These are phyloP conservation scores for Basipetospora chlamydospora DNA, from an alignment of 2,329 filamentous ascomycete species.

Conservation along the genomic window DNA sequence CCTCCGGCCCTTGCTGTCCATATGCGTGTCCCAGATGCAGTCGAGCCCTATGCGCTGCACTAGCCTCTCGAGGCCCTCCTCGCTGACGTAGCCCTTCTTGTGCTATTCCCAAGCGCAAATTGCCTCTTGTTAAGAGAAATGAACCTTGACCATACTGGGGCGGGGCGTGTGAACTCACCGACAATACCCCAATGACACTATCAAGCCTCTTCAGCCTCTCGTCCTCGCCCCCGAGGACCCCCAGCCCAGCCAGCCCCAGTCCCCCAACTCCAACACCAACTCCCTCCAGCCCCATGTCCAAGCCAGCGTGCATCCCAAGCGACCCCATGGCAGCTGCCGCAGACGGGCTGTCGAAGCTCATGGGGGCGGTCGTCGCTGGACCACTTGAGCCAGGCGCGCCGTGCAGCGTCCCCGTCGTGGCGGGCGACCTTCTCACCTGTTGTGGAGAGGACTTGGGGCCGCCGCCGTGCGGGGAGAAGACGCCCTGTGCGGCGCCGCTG, in stretches of 20 bases:
- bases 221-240: constrained; percentile 33
- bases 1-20: constrained; percentile 30
- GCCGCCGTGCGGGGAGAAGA: constrained; percentile 44
- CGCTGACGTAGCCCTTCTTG: constrained; percentile 52
- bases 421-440: constrained; percentile 49
- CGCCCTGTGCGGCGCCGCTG: constrained; percentile 29
- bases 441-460: constrained; percentile 44
- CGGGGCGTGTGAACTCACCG: constrained; percentile 20
- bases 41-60: constrained; percentile 54
- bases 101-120: constrained; percentile 13
- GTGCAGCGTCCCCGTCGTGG: constrained; percentile 32
- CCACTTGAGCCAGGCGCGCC: too few species aligned
- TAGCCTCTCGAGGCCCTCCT: constrained; percentile 54
- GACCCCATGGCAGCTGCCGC: constrained; percentile 47
- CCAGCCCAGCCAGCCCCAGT: constrained; percentile 13
- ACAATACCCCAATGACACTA: constrained; percentile 32
- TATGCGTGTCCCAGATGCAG: constrained; percentile 41
- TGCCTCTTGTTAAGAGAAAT: neutral
- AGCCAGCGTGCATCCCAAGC: constrained; percentile 30
- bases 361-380: constrained; percentile 24
- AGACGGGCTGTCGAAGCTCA: constrained; percentile 51
- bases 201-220: constrained; percentile 41
- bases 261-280: constrained; percentile 34
- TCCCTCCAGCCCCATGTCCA: constrained; percentile 35
- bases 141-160: too few species aligned